Evolutionary conservation across 2,329 filamentous ascomycete genomes (phyloP).

Genomic region (Cladosporium sp.): DNA sequence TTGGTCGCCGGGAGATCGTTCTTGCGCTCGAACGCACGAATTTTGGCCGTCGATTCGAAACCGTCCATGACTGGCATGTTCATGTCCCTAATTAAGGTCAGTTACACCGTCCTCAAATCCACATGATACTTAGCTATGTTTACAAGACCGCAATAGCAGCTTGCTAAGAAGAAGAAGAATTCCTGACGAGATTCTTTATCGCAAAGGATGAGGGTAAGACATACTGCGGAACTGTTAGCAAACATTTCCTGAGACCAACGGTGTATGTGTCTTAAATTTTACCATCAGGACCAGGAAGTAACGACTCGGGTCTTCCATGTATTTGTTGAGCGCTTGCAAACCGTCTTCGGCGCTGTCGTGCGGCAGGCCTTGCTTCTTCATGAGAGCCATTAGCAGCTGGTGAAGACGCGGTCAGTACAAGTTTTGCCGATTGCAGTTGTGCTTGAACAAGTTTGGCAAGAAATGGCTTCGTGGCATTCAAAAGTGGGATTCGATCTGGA

Average conservation of each 20-base stretch:
- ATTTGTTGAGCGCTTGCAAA: constrained; percentile 25
- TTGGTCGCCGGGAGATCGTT: constrained; percentile 21
- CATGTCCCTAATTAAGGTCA: too few species aligned
- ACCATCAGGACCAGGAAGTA: constrained; percentile 26
- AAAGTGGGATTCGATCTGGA: too few species aligned
- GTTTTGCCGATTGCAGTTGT: not conserved
- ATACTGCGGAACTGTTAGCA: too few species aligned
- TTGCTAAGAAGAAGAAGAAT: too few species aligned
- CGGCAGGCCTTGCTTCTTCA: constrained; percentile 26
- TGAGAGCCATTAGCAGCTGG: constrained; percentile 30
- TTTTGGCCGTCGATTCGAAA: constrained; percentile 34
- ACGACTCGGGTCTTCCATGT: constrained; percentile 8
- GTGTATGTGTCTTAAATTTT: too few species aligned
- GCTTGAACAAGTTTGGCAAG: not conserved
- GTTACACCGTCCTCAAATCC: too few species aligned
- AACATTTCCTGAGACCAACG: too few species aligned
- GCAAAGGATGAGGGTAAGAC: too few species aligned
- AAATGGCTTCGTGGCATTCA: not conserved
- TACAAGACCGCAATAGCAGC: too few species aligned
- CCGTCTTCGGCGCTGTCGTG: constrained; percentile 28
- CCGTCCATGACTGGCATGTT: constrained; percentile 42
- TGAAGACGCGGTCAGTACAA: not conserved
- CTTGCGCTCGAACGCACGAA: constrained; percentile 33
- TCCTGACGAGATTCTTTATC: too few species aligned
- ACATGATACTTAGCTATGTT: too few species aligned